Evolutionary conservation across 805 yeast species (phyloP).

Genomic region (Nakazawaea pomicola): DNA sequence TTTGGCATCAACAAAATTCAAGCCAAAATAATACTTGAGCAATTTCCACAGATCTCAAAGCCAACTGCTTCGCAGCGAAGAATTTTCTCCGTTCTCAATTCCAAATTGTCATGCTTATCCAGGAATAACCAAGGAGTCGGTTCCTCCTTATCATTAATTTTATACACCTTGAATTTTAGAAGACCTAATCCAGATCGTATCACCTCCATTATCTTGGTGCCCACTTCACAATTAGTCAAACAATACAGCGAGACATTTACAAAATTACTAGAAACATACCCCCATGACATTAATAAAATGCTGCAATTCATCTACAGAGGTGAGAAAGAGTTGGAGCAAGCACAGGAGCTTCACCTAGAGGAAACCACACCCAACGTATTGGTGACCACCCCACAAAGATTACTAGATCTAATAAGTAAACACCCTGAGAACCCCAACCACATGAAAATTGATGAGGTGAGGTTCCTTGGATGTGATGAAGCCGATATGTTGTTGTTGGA

Average conservation of each 20-base stretch:
- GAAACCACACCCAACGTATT: slow-evolving; percentile 29
- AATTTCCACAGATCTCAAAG: slow-evolving; percentile 8
- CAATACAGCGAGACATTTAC: slow-evolving; percentile 19
- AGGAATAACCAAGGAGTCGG: slow-evolving; percentile 28
- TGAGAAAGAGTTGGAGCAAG: slow-evolving; percentile 17
- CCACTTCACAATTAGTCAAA: slow-evolving; percentile 17
- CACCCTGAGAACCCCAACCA: slow-evolving; percentile 23
- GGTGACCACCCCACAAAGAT: slow-evolving; percentile 30
- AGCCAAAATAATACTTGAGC: neutral
- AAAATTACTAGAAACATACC: slow-evolving; percentile 13
- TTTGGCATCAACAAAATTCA: slow-evolving; percentile 5
- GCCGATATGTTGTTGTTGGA: slow-evolving; percentile 24
- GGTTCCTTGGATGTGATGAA: slow-evolving; percentile 28
- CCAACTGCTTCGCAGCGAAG: slow-evolving; percentile 27
- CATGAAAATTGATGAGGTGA: slow-evolving; percentile 21
- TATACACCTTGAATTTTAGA: slow-evolving; percentile 22
- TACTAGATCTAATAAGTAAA: slow-evolving; percentile 28
- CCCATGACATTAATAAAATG: slow-evolving; percentile 12
- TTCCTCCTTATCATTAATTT: slow-evolving; percentile 21
- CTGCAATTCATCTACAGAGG: slow-evolving; percentile 28
- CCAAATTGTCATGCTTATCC: slow-evolving; percentile 24
- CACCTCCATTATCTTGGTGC: slow-evolving; percentile 22
- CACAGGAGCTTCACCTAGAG: too few relatives aligned
- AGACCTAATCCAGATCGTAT: slow-evolving; percentile 17
- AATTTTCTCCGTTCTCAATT: slow-evolving; percentile 21